A percentile compares a stretch with the other conserved stretches of the same genome.
Conservation (phyloP, 2,329 filamentous ascomycete genomes). For the Monosporascus sp. region DNA sequence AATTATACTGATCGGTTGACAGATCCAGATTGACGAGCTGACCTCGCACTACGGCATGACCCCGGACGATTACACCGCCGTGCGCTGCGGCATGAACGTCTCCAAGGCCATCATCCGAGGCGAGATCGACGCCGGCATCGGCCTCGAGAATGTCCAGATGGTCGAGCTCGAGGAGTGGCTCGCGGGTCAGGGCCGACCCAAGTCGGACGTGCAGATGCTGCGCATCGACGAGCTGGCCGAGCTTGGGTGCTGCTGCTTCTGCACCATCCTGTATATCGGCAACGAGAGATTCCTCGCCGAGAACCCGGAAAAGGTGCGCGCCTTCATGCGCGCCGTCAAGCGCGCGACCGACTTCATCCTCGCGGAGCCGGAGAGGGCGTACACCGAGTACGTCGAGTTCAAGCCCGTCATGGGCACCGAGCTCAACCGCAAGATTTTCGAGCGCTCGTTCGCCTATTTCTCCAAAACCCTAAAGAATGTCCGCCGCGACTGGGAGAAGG, state of each 20-base stretch:
- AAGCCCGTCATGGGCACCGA: constrained; percentile 64
- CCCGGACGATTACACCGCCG: constrained; percentile 66
- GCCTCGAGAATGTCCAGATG: constrained; percentile 79
- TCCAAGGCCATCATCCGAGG: constrained; percentile 70
- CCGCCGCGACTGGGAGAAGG: constrained; percentile 68
- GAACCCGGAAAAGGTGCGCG: constrained; percentile 59
- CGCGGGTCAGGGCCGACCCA: constrained; percentile 53
- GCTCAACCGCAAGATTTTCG: constrained; percentile 74
- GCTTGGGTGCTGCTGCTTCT: constrained; percentile 80
- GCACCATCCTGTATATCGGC: constrained; percentile 73
- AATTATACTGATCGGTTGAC: not conserved
- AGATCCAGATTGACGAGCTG: constrained; percentile 76
- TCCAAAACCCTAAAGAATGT: constrained; percentile 72
- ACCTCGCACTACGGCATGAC: constrained; percentile 73
- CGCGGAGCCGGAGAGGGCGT: constrained; percentile 55
- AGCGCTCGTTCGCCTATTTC: constrained; percentile 74
- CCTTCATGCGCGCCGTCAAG: constrained; percentile 70
- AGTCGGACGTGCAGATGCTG: constrained; percentile 70
- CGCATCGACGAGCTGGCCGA: constrained; percentile 76
- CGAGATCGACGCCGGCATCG: constrained; percentile 68
- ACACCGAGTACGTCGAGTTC: constrained; percentile 64
- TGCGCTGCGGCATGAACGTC: constrained; percentile 79
- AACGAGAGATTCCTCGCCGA: constrained; percentile 65
- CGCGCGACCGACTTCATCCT: constrained; percentile 69
- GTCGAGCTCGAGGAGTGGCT: constrained; percentile 78